phyloP scores from a whole-genome alignment of 169 alveolate genomes.

The Cryptosporidium sp. region DNA sequence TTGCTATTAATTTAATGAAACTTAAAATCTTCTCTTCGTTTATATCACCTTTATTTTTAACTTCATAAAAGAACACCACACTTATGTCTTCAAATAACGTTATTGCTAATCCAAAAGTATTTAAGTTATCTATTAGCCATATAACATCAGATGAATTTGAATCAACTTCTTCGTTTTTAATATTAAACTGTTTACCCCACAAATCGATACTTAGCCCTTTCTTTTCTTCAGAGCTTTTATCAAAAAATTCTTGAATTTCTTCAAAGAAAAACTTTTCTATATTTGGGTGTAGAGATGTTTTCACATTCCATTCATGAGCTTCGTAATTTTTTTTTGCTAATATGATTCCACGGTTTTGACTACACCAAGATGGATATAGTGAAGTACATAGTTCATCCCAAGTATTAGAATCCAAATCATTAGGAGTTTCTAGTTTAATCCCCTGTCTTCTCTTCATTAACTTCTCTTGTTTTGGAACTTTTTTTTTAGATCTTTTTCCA shows the following conservation, averaged over 20 bases:
- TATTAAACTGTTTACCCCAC: constrained; percentile 47
- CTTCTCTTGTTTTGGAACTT: not conserved
- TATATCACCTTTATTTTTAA: not conserved
- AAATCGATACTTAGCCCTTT: not conserved
- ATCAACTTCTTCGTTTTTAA: not conserved
- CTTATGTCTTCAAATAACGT: constrained; percentile 13
- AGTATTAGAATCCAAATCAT: constrained; percentile 17
- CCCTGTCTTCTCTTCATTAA: constrained; percentile 29
- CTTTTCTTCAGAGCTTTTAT: not conserved
- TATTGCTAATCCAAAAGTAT: constrained; percentile 16
- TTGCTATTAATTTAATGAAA: constrained; percentile 4
- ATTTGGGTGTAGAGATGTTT: constrained; percentile 55
- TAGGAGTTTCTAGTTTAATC: constrained; percentile 11
- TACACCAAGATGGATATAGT: constrained; percentile 50
- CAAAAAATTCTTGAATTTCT: constrained; percentile 19
- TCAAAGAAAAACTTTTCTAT: constrained; percentile 10
- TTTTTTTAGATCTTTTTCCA: not conserved
- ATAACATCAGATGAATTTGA: not conserved
- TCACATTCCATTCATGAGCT: constrained; percentile 20
- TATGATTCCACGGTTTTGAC: constrained; percentile 44
- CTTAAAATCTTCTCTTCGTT: constrained; percentile 6
- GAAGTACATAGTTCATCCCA: constrained; percentile 59
- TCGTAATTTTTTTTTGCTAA: constrained; percentile 16
- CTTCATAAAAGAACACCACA: constrained; percentile 46
- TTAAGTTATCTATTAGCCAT: constrained; percentile 8